Base-by-base conservation (phyloP, 2,329 filamentous ascomycete genomes). In the Ophiostoma ips region DNA sequence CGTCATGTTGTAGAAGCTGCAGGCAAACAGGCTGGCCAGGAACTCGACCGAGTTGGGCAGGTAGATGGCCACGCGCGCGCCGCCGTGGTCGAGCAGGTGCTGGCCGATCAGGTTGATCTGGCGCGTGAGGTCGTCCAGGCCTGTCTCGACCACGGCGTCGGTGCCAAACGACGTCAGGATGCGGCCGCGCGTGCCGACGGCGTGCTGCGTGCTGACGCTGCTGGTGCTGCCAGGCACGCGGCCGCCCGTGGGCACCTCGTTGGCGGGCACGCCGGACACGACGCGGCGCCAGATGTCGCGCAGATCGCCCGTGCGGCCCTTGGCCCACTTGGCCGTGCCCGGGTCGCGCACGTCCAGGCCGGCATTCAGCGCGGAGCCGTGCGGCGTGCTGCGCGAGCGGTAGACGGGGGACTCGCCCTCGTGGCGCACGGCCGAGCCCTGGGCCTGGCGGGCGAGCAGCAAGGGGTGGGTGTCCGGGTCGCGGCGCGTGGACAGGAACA, bases 381-480 rank as follows among this genome's bases (percentile, higher is more conserved):
- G 84, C 18, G 90, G 89, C 7, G 83, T 81, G 53, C 87, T 83
- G 52, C 86, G 79, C n/a, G 84, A 86, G 52, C 92, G 77, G 66
- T 90, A 94, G 53, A 87, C 70, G 44, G 92, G 82, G 37, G 87
- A 94, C 66, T 96, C 85, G 57, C 86, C 84, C 52, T 84, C 78
- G 58, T 90, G 81, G 58, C 92, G 78, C 49, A 96, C 84, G 12
- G 82, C 78, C 9, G 87, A 84, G 47, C 84, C 75, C 55, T 81
- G 74, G 3, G 87, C 79, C 71, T 96, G 92, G 49, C 90, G 79
- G 50, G 86, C 85, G 28, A 98, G 81, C 45, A 96, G 76, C 65
- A 95, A 81, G 33, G 92, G 90, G 65, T 96, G 92, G 5, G 84
- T 84, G 68, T 98, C 92, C 6, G 92, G 85, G 49, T 95, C 90